These are phyloP conservation scores for Pontederia crassipes DNA, from an alignment of 176 grass and related monocot species.

Conservation along the genomic window DNA sequence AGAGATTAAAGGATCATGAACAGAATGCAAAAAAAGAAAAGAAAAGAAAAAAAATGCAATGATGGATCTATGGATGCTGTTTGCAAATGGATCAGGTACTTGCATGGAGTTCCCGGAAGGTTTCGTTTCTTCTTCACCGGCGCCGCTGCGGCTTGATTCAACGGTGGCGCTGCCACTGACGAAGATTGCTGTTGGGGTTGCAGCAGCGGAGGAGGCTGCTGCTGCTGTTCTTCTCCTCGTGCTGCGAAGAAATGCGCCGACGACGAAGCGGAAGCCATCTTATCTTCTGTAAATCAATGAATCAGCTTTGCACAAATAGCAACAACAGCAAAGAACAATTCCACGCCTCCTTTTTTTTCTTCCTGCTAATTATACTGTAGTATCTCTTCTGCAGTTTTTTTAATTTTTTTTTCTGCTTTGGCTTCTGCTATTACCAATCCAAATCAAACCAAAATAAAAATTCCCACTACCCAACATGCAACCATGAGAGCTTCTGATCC, in stretches of 20 bases:
- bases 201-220: constrained; percentile 1
- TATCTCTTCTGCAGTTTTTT: not conserved
- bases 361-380: not conserved
- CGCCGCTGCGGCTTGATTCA: not conserved
- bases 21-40: not conserved
- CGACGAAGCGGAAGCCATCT: constrained; percentile 16
- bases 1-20: not conserved
- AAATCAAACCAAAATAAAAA: constrained; percentile 15
- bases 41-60: not conserved
- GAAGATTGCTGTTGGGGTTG: constrained; percentile 19
- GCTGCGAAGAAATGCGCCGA: not conserved
- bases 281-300: not conserved
- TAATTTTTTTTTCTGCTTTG: too few relatives aligned
- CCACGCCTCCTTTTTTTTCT: not conserved
- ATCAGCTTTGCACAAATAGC: constrained; percentile 16
- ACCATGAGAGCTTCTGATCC: not conserved
- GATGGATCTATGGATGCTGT: not conserved
- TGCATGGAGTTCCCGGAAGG: constrained; percentile 2
- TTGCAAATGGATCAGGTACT: not conserved
- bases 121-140: constrained; percentile 3
- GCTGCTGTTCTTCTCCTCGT: not conserved
- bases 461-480: constrained; percentile 5
- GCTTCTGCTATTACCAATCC: not conserved
- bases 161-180: not conserved
- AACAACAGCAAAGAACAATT: constrained; percentile 9